Evolutionary conservation across 2,329 filamentous ascomycete species (phyloP).

Genomic region (Trichoderma harzianum): DNA sequence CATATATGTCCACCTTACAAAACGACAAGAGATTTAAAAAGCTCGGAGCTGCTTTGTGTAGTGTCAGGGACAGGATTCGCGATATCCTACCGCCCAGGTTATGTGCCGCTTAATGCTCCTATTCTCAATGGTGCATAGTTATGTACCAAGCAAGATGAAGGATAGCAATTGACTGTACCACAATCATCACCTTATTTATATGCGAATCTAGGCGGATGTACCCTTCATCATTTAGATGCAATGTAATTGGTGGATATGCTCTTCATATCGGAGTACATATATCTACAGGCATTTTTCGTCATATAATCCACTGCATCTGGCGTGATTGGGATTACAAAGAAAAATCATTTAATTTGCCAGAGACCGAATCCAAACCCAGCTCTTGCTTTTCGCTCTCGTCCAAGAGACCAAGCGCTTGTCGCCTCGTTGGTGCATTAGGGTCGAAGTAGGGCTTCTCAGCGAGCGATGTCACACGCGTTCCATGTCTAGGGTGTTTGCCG

Average conservation of each 20-base stretch:
- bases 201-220: not conserved
- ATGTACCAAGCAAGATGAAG: not conserved
- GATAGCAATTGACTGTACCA: not conserved
- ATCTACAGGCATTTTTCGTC: not conserved
- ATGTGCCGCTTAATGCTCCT: not conserved
- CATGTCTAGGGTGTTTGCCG: slow-evolving; percentile 63
- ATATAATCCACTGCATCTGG: not conserved
- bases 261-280: not conserved
- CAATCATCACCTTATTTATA: not conserved
- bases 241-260: not conserved
- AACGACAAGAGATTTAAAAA: no score
- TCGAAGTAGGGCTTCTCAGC: slow-evolving; percentile 71
- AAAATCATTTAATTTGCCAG: not conserved
- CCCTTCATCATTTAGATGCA: not conserved
- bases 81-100: not conserved
- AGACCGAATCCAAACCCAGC: slow-evolving; percentile 14
- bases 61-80: not conserved
- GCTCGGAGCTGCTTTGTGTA: no score
- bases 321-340: not conserved
- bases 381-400: slow-evolving; percentile 50
- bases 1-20: no score
- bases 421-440: slow-evolving; percentile 59
- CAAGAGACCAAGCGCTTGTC: slow-evolving; percentile 63
- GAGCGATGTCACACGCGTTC: slow-evolving; percentile 66
- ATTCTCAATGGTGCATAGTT: not conserved